Evolutionary conservation across 2,329 filamentous ascomycete species (phyloP), one percentile per base, ranked within the genome.

Genomic region (Neurospora sp.): DNA sequence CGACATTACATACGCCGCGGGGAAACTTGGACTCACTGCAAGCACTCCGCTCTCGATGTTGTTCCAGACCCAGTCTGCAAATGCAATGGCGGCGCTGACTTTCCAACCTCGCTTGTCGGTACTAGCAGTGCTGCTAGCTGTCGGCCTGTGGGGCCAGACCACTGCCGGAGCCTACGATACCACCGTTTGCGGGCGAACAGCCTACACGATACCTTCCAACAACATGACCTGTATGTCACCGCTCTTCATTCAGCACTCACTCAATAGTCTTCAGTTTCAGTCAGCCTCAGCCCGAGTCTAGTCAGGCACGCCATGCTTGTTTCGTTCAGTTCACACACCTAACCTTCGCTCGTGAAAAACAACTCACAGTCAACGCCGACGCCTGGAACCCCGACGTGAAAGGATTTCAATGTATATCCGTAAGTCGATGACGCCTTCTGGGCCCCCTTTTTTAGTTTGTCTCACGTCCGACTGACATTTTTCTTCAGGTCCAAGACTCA

Each of bases 371-470:
- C 68, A 75, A 75, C 68, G 73, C 77, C 15, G 77, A 79, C 41
- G 77, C 77, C 65, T 79, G 77, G 77, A 77, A 77, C 69, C 71
- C 77, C 8, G 73, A 77, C 57, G 71, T 66, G 6, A 52, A 70
- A 36, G 77, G 77, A 38, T 78, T 77, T 67, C 74, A 76, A 43
- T 79, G 77, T 72, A 73, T 79, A 15, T 74, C 73, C 39, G 77
- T 78, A 70, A 73, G 77, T 73, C 6, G 68, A 71, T 28, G 38
- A 23, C 71, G 65, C 66, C 8, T 28, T 23, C 4, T 4, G 15
- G 43, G 39, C 19, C 23, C 28, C 40, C 19, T 62, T 19, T 57
- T 15, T 11, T 33, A 40, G 37, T 38, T 46, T 40, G 57, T 65
- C 28, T 62, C 23, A 36, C 57, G 23, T 23, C n/a, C 1, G 52